Base-by-base conservation (phyloP, 1,284 basidiomycete species). In the Agroathelia rolfsii region DNA sequence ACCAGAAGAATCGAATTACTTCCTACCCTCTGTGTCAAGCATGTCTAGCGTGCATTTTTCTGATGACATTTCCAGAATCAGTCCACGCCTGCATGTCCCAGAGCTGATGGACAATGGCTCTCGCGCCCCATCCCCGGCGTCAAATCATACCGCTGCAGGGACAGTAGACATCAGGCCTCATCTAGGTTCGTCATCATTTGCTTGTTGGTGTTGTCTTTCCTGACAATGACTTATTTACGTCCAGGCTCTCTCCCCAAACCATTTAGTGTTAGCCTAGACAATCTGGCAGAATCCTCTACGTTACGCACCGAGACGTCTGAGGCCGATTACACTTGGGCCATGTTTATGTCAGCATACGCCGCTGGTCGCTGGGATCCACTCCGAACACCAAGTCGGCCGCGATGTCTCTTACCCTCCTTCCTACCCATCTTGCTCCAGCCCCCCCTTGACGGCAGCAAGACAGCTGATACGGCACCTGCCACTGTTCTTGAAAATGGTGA, bases 301-400 rank as follows among this genome's bases (percentile, higher is more conserved):
- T 16, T 14, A 19, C 12, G 13, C 13, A 27, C 44, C 22, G 40
- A 38, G 21, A 9, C 24, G 25, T 39, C 30, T n/a, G 49, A 53
- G 24, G 50, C 57, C 8, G 69, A 69, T 30, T 70, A 69, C 44
- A 77, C 83, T 47, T 89, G 86, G 86, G 64, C 67, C 12, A 73
- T 75, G 0, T 89, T 89, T 52, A 71, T 84, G 37, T 58, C 65
- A 24, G 76, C 81, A 0, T 89, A 90, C 50, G 74, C 83, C 0
- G 52, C 67, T 17, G 86, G 86, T 8, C 65, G 74, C 39, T 92
- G 87, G 79, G 83, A 87, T 50, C 84, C 87, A 2, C 72, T 78
- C 42, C 67, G 67, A 34, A 80, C 74, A 0, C 86, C 86, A 2
- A 69, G 69, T 43, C 76, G 68, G 5, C 86, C 83, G 4, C 56